Conservation (phyloP, 2,329 filamentous ascomycete species). For the Diaporthe nobilis region DNA sequence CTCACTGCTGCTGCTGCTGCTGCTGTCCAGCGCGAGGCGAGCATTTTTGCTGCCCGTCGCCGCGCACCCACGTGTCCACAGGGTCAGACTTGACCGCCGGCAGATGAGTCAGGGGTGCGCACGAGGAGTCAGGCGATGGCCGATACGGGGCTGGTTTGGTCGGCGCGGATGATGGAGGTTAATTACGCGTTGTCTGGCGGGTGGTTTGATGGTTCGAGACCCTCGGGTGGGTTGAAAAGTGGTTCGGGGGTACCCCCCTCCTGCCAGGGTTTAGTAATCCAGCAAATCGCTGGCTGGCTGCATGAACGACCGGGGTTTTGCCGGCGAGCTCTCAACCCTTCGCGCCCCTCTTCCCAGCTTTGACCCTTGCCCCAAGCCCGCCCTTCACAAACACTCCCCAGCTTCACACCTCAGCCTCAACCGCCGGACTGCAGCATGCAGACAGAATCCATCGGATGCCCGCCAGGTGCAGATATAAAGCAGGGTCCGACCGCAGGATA, state of each 20-base stretch:
- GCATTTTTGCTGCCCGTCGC: constrained; percentile 15
- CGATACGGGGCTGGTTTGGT: neutral
- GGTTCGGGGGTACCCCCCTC: neutral
- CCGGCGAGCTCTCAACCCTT: neutral
- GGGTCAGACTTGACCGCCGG: neutral
- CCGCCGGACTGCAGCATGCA: neutral
- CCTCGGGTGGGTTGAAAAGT: constrained; percentile 11
- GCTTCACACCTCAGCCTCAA: neutral
- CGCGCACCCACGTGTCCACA: constrained; percentile 14
- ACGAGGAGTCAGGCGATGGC: constrained; percentile 8
- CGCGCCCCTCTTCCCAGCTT: neutral
- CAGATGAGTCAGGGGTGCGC: constrained; percentile 4
- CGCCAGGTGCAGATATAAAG: neutral
- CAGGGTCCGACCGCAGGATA: neutral
- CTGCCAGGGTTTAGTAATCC: neutral
- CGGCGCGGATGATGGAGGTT: neutral
- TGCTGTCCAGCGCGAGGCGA: neutral
- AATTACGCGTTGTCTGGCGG: neutral
- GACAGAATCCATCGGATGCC: too few species aligned
- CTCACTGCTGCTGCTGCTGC: neutral
- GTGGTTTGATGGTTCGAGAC: constrained; percentile 20
- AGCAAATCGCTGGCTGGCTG: neutral
- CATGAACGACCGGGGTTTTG: neutral
- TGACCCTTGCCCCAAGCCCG: neutral
- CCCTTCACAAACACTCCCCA: too few species aligned